Base-by-base conservation (phyloP, 2,329 filamentous ascomycete genomes). In the Anthostomella pinea region DNA sequence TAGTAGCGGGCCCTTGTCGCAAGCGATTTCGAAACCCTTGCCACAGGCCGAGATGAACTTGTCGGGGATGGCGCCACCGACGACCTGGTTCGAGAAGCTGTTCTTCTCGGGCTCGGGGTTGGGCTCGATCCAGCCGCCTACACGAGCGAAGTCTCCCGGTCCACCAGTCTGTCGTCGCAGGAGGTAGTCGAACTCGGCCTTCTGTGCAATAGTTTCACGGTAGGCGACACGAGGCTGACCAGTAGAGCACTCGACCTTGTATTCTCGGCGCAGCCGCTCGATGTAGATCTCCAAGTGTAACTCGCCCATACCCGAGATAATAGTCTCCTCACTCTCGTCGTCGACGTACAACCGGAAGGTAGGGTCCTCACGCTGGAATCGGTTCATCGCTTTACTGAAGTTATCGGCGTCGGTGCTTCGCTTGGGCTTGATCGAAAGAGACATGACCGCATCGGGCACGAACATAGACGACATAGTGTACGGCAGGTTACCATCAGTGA, bases 381-480 rank as follows among this genome's bases (percentile, higher is more conserved):
- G 87, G 63, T 91, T 93, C 82, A 98, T 97, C 52, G 93, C 93
- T 70, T 98, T 98, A 59, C 84, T 90, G 75, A 98, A 98, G 70
- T 94, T 93, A 60, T 87, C 81, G 40, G 85, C 82, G 57, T 98
- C 91, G 63, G 87, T 93, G 61, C 79, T 89, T 63, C 87, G 82
- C 75, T 97, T 97, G 30, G 93, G 93, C 66, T 87, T 89, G 73
- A 98, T 97, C 15, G 90, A 96, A 26, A 98, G 81, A 13, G 91
- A 97, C 67, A 98, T 96, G 70, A 98, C 93, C 19, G 93, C 87
- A 61, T 98, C 93, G 7, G 93, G 93, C 28, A 98, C 91, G 63
- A 88, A 91, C 93, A 98, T 98, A 53, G 89, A 95, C 29, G 87
- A 85, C 90, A 98, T 97, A 45, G 84, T 87, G 72, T 96, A 98